Conservation (phyloP, 345 rosid genomes). For the Populus euphratica region DNA sequence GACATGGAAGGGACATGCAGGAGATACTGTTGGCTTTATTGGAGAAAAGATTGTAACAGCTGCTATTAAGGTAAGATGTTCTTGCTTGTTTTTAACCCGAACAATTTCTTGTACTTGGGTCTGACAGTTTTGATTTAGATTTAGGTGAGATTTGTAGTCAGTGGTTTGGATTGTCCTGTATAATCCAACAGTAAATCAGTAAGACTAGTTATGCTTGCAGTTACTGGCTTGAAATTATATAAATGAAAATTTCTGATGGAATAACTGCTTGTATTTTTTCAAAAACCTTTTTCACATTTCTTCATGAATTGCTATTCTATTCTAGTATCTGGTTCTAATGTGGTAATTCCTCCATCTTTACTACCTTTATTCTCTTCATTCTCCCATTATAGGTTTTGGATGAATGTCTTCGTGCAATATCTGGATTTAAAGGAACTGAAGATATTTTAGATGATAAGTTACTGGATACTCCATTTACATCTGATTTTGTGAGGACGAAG, state of each 20-base stretch:
- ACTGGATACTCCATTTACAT: constrained; percentile 67
- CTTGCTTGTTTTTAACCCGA: background rate
- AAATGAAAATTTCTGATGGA: no score
- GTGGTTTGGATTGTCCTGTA: background rate
- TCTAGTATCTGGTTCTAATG: background rate
- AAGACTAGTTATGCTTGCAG: background rate
- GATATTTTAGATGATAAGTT: constrained; percentile 63
- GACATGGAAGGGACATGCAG: constrained; percentile 50
- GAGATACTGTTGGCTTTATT: constrained; percentile 39
- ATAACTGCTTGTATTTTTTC: background rate
- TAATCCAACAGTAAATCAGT: background rate
- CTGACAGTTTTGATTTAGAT: no score
- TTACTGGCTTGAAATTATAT: background rate
- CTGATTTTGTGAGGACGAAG: constrained; percentile 72
- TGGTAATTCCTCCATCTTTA: background rate
- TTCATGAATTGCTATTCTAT: background rate
- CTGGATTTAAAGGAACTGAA: constrained; percentile 94
- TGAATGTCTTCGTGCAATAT: constrained; percentile 80
- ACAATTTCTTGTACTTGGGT: background rate
- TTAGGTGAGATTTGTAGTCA: background rate
- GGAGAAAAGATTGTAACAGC: constrained; percentile 79
- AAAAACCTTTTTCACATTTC: background rate
- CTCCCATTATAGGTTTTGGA: constrained; percentile 66
- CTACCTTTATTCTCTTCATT: background rate
- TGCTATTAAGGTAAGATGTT: constrained; percentile 57